Evolutionary conservation across 306 rosid genomes (phyloP).

Genomic region (Dryas alaskensis): DNA sequence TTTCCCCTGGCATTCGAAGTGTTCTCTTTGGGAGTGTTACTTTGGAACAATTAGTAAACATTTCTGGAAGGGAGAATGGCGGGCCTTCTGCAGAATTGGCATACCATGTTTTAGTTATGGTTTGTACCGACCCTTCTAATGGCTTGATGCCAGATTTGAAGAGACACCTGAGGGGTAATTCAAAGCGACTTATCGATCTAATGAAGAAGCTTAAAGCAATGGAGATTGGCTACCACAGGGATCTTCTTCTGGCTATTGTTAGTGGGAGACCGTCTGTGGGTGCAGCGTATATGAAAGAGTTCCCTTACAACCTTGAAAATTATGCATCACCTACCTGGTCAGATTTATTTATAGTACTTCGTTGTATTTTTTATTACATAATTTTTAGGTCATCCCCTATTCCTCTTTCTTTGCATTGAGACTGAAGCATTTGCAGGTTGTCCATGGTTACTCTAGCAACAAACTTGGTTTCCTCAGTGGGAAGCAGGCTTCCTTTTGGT

Average conservation of each 20-base stretch:
- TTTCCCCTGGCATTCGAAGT: constrained; percentile 73
- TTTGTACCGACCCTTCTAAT: constrained; percentile 75
- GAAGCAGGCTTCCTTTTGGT: constrained; percentile 43
- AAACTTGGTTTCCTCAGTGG: constrained; percentile 53
- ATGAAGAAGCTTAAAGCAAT: constrained; percentile 72
- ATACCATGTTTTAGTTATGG: constrained; percentile 52
- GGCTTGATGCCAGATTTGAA: constrained; percentile 81
- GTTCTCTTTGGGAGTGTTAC: constrained; percentile 86
- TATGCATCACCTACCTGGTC: constrained; percentile 66
- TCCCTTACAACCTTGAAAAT: constrained; percentile 79
- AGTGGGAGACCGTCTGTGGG: constrained; percentile 56
- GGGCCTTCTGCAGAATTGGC: constrained; percentile 59
- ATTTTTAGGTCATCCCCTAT: background rate
- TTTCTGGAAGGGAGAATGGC: constrained; percentile 67
- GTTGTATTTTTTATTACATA: constrained; percentile 6
- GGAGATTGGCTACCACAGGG: constrained; percentile 54
- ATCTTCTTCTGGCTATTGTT: constrained; percentile 76
- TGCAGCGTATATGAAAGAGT: constrained; percentile 78
- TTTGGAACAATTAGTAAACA: constrained; percentile 60
- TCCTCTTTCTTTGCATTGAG: constrained; percentile 23
- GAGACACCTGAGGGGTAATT: constrained; percentile 65
- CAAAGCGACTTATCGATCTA: constrained; percentile 57
- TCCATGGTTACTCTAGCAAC: constrained; percentile 58
- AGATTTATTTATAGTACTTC: constrained; percentile 33
- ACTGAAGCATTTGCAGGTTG: constrained; percentile 67